A percentile compares a stretch with the other conserved stretches of the same genome.
These are phyloP conservation scores for Fomitopsis palustris DNA, from an alignment of 1,284 basidiomycete species.

Conservation along the genomic window DNA sequence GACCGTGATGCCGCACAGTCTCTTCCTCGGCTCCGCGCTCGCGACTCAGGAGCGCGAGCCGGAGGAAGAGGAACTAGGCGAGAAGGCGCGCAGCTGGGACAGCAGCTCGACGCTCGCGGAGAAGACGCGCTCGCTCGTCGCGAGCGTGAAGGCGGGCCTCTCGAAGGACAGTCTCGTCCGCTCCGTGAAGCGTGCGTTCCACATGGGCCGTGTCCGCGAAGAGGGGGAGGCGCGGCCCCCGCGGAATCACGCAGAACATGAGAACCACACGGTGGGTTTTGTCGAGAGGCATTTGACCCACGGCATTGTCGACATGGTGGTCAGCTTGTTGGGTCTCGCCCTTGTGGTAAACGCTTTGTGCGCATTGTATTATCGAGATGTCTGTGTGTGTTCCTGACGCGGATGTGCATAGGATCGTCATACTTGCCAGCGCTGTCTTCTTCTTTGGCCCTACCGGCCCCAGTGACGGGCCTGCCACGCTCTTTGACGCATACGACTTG, in stretches of 20 bases:
- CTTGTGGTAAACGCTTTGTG: constrained; percentile 85
- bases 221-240: constrained; percentile 6
- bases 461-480: constrained; percentile 54
- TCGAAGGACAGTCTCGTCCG: not conserved
- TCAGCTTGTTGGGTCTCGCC: constrained; percentile 75
- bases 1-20: constrained; percentile 88
- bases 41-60: constrained; percentile 75
- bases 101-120: not conserved
- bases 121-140: not conserved
- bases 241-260: constrained; percentile 31
- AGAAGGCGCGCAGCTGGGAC: constrained; percentile 9
- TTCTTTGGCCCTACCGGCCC: constrained; percentile 47
- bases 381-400: not conserved
- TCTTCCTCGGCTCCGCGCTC: constrained; percentile 86
- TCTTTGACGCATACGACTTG: constrained; percentile 81
- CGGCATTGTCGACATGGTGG: constrained; percentile 64
- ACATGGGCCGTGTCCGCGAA: not conserved
- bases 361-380: constrained; percentile 11
- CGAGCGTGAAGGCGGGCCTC: not conserved
- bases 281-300: constrained; percentile 80
- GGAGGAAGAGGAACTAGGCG: not conserved
- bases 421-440: constrained; percentile 72
- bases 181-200: not conserved
- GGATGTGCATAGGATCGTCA: constrained; percentile 51
- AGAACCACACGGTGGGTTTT: constrained; percentile 68